Evolutionary conservation across 1,284 basidiomycete species (phyloP).

Genomic region (Ceratobasidium sp.): DNA sequence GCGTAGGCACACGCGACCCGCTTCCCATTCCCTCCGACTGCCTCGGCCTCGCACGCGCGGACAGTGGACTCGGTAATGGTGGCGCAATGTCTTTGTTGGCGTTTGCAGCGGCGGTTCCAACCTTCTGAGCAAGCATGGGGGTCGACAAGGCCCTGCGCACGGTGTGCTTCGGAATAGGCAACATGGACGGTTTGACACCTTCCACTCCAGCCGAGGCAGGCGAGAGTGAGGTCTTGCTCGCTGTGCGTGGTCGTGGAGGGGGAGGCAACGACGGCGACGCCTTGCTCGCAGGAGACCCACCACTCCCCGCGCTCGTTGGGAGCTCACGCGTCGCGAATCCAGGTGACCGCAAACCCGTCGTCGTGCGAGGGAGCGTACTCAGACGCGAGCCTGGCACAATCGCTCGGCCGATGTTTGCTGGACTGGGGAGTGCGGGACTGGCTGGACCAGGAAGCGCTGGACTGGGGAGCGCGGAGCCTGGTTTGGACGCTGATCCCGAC

Average conservation of each 20-base stretch:
- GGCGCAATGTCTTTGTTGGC: not conserved
- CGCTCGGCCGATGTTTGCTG: slow-evolving; percentile 17
- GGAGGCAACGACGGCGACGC: slow-evolving; percentile 12
- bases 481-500: too few relatives aligned
- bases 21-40: slow-evolving; percentile 21
- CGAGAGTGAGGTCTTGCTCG: slow-evolving; percentile 30
- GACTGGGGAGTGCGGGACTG: too few relatives aligned
- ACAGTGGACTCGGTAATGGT: not conserved
- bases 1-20: not conserved
- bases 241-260: slow-evolving; percentile 29
- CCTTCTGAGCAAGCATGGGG: slow-evolving; percentile 31
- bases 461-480: slow-evolving; percentile 4
- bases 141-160: slow-evolving; percentile 32
- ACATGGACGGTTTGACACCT: slow-evolving; percentile 15
- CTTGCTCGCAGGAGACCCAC: not conserved
- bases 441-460: too few relatives aligned
- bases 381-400: slow-evolving; percentile 27
- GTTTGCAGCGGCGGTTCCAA: slow-evolving; percentile 24
- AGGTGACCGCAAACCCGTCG: slow-evolving; percentile 30
- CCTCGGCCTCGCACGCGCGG: not conserved
- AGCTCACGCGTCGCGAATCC: slow-evolving; percentile 34
- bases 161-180: slow-evolving; percentile 32
- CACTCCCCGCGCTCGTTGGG: slow-evolving; percentile 11
- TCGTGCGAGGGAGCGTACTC: slow-evolving; percentile 6
- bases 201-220: not conserved